These are phyloP conservation scores for Pythium rhizo-oryzae DNA, from an alignment of 352 stramenopile species.

Conservation along the genomic window DNA sequence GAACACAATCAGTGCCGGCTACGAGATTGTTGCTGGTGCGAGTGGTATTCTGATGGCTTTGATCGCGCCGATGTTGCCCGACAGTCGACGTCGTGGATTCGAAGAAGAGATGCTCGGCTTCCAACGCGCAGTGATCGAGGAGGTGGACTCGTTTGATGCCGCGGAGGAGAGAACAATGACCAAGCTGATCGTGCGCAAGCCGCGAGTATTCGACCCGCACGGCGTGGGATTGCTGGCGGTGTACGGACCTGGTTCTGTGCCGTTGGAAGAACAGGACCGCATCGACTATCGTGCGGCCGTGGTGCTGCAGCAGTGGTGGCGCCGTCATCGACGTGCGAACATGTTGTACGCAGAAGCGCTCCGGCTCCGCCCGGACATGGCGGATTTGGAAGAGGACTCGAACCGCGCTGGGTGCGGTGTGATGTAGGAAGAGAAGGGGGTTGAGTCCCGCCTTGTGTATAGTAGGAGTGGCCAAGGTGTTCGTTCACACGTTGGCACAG, in stretches of 20 bases:
- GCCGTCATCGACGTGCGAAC: slow-evolving; percentile 62
- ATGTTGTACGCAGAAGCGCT: slow-evolving; percentile 65
- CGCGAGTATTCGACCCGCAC: slow-evolving; percentile 75
- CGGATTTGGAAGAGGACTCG: background rate
- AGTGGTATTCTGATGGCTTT: slow-evolving; percentile 76
- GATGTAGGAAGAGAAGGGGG: slow-evolving; percentile 27
- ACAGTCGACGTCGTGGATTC: slow-evolving; percentile 75
- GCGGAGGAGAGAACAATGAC: slow-evolving; percentile 88
- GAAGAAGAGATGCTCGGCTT: slow-evolving; percentile 86
- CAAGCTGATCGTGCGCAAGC: slow-evolving; percentile 85
- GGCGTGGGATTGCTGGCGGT: slow-evolving; percentile 79
- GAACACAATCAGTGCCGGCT: slow-evolving; percentile 90
- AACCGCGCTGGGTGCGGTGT: slow-evolving; percentile 28
- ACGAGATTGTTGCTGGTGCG: slow-evolving; percentile 85
- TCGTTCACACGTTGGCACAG: too few relatives aligned
- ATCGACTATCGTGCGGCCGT: slow-evolving; percentile 85
- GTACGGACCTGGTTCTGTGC: slow-evolving; percentile 84
- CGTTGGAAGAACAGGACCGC: slow-evolving; percentile 87
- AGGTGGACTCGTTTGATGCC: slow-evolving; percentile 87
- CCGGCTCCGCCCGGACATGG: slow-evolving; percentile 50
- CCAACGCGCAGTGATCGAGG: slow-evolving; percentile 86
- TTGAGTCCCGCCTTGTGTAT: slow-evolving; percentile 12
- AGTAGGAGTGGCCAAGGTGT: slow-evolving; percentile 7
- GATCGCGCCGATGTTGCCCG: slow-evolving; percentile 66
- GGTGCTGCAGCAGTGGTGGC: slow-evolving; percentile 85